phyloP scores from a whole-genome alignment of 2,329 filamentous ascomycete species.

The Penicillium oxalicum region DNA sequence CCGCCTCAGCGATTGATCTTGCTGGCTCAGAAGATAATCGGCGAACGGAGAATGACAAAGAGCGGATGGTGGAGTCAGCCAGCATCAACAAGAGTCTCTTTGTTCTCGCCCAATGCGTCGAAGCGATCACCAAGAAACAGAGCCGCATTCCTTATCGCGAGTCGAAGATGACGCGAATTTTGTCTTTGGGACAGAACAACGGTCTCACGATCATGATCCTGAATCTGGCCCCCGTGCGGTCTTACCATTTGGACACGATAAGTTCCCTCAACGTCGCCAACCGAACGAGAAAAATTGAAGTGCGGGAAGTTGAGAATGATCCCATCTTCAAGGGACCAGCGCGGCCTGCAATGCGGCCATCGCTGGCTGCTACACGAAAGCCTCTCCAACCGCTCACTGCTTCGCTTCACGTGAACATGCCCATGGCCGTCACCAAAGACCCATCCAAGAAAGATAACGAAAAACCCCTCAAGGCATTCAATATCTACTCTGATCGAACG shows the following conservation, averaged over 20 bases:
- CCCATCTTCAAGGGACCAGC: conserved; percentile 75
- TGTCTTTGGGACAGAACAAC: conserved; percentile 89
- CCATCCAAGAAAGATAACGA: conserved; percentile 50
- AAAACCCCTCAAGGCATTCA: conserved; percentile 77
- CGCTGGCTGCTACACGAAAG: conserved; percentile 55
- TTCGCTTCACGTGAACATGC: conserved; percentile 65
- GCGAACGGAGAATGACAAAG: conserved; percentile 86
- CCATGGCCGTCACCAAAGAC: conserved; percentile 48
- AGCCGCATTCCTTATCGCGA: conserved; percentile 83
- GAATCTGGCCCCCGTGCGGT: conserved; percentile 83
- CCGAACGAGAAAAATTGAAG: conserved; percentile 90
- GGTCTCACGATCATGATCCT: conserved; percentile 95
- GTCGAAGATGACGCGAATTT: conserved; percentile 93
- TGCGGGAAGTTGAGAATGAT: conserved; percentile 92
- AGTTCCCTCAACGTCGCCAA: conserved; percentile 94
- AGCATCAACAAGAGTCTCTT: conserved; percentile 98
- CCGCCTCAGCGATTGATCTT: conserved; percentile 86
- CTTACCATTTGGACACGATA: conserved; percentile 88
- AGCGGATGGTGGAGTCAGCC: conserved; percentile 86
- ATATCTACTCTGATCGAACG: conserved; percentile 72
- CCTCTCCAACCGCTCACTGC: conserved; percentile 72
- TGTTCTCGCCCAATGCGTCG: conserved; percentile 88
- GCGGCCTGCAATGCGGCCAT: conserved; percentile 43
- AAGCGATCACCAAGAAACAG: conserved; percentile 76
- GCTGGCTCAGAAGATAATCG: conserved; percentile 95